Base-by-base conservation (phyloP, 345 rosid genomes). In the Cochlearia excelsa region DNA sequence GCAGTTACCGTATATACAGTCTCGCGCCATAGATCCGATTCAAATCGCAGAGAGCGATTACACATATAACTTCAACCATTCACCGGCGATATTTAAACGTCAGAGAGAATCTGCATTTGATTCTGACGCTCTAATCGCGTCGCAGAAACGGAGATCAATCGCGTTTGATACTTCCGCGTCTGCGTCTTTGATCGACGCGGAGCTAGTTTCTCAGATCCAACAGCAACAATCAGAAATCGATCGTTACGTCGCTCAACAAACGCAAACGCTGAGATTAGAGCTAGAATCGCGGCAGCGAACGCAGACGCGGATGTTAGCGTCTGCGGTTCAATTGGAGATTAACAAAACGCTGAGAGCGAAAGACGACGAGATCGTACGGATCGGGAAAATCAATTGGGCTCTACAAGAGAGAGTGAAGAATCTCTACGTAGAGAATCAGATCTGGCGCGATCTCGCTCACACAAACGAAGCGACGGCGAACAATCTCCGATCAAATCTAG, bases 371-470 rank as follows among this genome's bases (percentile, higher is more conserved):
- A 77, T 89, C 0, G 71, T 76, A n/a, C 61, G 82, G 64, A 70
- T 84, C 61, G 78, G 77, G 51, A 84, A 83, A 63, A 51, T 82
- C 29, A 84, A 82, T 38, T 84, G 88, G 86, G 78, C 71, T 38
- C 78, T 89, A 9, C 90, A 89, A 61, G 97, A 89, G n/a, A 77
- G 82, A 5, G 87, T 81, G 16, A 81, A 80, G 63, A 71, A 67
- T 30, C 65, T 89, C 0, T 79, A 52, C 65, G 61, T 80, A 0
- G 95, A 90, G 75, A 90, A 84, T 61, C 90, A 79, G 37, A 57
- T 86, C 16, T 87, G 85, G 97, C 66, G 84, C 26, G 85, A 84
- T 39, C 54, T 84, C 9, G 97, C 97, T 0, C 93, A 79, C 16
- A 71, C 78, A 7, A 86, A 81, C 38, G 97, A 90, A 75, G 90